phyloP scores from a whole-genome alignment of 768 basidiomycete species.

The Tylopilus rubrobrunneus region DNA sequence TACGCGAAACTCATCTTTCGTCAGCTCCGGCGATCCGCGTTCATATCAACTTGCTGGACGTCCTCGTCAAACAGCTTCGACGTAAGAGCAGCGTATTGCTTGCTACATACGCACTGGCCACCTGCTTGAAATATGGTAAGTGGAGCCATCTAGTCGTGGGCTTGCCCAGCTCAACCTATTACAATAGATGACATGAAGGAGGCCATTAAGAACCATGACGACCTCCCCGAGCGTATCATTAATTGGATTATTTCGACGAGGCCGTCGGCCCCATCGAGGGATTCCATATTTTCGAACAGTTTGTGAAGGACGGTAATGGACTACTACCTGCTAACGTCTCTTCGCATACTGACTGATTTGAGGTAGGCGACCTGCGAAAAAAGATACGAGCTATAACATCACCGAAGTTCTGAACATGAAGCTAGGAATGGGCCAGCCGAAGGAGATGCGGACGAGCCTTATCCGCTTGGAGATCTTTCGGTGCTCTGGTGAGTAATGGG shows the following conservation, averaged over 20 bases:
- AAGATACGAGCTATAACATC: slow-evolving; percentile 14
- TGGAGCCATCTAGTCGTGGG: neutral
- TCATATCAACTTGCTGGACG: slow-evolving; percentile 1
- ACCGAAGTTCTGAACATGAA: slow-evolving; percentile 16
- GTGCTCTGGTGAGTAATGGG: slow-evolving; percentile 13
- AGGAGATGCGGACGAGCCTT: slow-evolving; percentile 21
- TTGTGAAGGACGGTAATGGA: slow-evolving; percentile 19
- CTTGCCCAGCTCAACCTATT: neutral
- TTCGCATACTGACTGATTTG: neutral
- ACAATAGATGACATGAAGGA: slow-evolving; percentile 14
- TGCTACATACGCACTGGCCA: slow-evolving; percentile 18
- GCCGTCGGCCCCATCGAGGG: slow-evolving; percentile 22
- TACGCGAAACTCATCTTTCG: neutral
- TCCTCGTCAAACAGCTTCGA: slow-evolving; percentile 17
- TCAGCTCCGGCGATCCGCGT: slow-evolving; percentile 7
- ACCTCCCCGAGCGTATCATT: slow-evolving; percentile 16
- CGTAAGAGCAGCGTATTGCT: slow-evolving; percentile 16
- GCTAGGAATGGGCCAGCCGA: slow-evolving; percentile 9
- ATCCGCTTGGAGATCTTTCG: slow-evolving; percentile 22
- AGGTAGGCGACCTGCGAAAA: slow-evolving; percentile 12
- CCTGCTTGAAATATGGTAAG: slow-evolving; percentile 17
- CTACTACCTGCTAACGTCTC: neutral
- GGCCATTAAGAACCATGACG: slow-evolving; percentile 3
- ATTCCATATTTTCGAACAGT: slow-evolving; percentile 21
- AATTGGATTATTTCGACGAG: slow-evolving; percentile 23